A percentile compares a stretch with the other conserved stretches of the same genome.
phyloP scores from a whole-genome alignment of 305 asterid genomes.

The Solanum hybrid region DNA sequence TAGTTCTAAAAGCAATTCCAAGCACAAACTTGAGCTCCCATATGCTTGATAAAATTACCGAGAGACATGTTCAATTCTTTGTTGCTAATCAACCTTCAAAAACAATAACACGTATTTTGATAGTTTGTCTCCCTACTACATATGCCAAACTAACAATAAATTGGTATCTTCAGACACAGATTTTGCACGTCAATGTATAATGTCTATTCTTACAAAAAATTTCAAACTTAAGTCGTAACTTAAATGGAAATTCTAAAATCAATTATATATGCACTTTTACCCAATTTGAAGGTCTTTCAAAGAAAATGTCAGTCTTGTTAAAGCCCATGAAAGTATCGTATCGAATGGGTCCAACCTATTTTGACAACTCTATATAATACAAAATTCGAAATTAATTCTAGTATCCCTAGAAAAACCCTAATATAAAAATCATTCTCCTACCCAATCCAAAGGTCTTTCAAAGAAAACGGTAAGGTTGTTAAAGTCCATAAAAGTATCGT shows the following conservation, averaged over 20 bases:
- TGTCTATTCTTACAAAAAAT: background rate
- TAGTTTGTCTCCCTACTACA: background rate
- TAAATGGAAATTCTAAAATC: background rate
- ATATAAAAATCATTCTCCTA: too few species aligned
- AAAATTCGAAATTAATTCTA: background rate
- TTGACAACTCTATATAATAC: background rate
- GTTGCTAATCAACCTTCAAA: background rate
- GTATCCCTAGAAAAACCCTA: too few species aligned
- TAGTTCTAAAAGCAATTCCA: too few species aligned
- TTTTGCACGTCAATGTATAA: background rate
- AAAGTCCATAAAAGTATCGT: background rate
- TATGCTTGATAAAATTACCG: too few species aligned
- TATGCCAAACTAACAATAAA: background rate
- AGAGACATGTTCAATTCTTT: background rate
- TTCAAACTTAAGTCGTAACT: background rate
- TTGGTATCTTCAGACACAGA: background rate
- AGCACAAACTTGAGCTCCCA: background rate
- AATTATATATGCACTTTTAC: background rate
- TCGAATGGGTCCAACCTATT: background rate
- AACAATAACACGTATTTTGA: background rate
- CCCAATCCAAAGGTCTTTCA: too few species aligned
- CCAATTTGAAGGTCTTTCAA: background rate
- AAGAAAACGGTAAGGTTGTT: too few species aligned
- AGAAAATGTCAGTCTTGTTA: background rate
- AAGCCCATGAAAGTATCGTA: background rate